A percentile compares a stretch with the other conserved stretches of the same genome.
These are phyloP conservation scores for Fusarium sp. DNA, from an alignment of 2,329 filamentous ascomycete genomes.

Conservation along the genomic window DNA sequence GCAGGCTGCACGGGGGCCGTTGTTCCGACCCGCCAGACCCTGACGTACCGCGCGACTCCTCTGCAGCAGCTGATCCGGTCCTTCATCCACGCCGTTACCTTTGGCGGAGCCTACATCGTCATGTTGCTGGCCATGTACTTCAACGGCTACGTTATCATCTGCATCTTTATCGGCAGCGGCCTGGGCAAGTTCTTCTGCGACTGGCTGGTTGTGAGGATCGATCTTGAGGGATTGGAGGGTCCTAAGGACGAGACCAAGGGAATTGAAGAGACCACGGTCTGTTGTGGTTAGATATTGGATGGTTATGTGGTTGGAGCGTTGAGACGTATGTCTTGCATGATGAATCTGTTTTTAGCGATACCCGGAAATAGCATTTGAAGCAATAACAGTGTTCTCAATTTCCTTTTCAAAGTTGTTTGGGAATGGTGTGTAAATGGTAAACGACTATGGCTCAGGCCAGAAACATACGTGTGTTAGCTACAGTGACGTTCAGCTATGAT, in stretches of 20 bases:
- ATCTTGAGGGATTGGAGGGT: conserved; percentile 47
- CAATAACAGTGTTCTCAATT: background rate
- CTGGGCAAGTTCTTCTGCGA: conserved; percentile 67
- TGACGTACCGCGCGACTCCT: conserved; percentile 66
- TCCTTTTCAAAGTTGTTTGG: background rate
- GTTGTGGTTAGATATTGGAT: conserved; percentile 55
- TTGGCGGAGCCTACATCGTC: conserved; percentile 80
- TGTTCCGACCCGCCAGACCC: conserved; percentile 41
- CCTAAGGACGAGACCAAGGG: conserved; percentile 47
- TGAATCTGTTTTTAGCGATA: conserved; percentile 34
- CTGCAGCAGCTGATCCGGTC: conserved; percentile 75
- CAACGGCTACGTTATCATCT: conserved; percentile 81
- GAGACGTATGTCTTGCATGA: conserved; percentile 3
- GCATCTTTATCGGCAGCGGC: conserved; percentile 71
- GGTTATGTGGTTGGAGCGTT: background rate
- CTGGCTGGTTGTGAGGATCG: conserved; percentile 62
- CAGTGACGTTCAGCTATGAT: too few relatives aligned
- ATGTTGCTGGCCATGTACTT: conserved; percentile 77
- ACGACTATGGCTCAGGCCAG: background rate
- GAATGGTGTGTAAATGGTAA: background rate
- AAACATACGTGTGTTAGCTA: background rate
- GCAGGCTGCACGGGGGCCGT: conserved; percentile 40
- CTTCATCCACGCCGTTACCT: conserved; percentile 75
- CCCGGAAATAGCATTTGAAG: conserved; percentile 13
- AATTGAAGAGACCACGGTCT: conserved; percentile 62